Percentiles rank a stretch among this genome's conserved stretches.
Evolutionary conservation across 768 basidiomycete genomes (phyloP).

Genomic region (Hirschioporus abietinus): DNA sequence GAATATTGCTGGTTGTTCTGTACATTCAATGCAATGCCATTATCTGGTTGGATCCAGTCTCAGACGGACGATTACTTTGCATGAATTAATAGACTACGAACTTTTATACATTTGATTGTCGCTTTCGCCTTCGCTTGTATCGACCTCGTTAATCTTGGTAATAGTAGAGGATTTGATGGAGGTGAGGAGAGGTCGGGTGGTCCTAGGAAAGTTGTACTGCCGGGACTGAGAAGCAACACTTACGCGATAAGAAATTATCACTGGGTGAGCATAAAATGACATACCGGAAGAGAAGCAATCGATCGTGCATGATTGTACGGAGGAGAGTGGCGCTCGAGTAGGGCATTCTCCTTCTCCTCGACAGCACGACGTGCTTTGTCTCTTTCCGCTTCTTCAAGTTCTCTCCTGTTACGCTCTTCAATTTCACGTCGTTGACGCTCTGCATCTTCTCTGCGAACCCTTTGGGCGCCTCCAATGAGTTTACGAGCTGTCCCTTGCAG

Average conservation of each 20-base stretch:
- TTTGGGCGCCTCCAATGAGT: conserved; percentile 20
- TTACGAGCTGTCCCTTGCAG: conserved; percentile 30
- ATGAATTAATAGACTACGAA: not conserved
- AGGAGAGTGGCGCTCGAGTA: conserved; percentile 11
- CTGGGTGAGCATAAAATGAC: not conserved
- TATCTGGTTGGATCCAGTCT: not conserved
- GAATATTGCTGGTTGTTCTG: conserved; percentile 1
- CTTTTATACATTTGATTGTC: conserved; percentile 12
- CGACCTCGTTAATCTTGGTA: conserved; percentile 45
- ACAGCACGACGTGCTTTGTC: conserved; percentile 16
- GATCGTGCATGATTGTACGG: not conserved
- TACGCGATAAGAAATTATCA: not conserved
- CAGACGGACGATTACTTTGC: not conserved
- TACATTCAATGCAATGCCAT: not conserved
- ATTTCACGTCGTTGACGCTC: conserved; percentile 26
- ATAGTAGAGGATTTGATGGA: conserved; percentile 22
- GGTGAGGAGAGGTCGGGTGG: not conserved
- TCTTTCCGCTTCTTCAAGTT: conserved; percentile 1
- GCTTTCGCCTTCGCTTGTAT: conserved; percentile 31
- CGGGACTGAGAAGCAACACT: not conserved
- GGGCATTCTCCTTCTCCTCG: conserved; percentile 37
- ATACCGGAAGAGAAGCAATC: not conserved
- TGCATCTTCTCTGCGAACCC: conserved; percentile 23
- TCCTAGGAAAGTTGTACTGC: not conserved
- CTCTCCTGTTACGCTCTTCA: conserved; percentile 18